Percentiles rank a stretch among this genome's conserved stretches.
phyloP scores from a whole-genome alignment of 2,329 filamentous ascomycete species.

The Stemphylium vesicarium region DNA sequence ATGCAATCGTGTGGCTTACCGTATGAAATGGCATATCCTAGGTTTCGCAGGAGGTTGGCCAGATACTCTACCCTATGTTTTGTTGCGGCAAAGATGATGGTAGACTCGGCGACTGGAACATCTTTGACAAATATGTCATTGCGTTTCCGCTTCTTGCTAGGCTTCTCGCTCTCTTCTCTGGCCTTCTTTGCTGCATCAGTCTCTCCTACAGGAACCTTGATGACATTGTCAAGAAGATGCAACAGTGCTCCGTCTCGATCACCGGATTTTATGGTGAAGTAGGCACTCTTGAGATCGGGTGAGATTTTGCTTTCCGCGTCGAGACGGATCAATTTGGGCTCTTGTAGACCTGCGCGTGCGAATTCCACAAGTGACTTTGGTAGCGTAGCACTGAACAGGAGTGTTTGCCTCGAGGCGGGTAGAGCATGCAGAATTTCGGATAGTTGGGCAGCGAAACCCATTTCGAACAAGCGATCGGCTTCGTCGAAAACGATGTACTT shows the following conservation, averaged over 20 bases:
- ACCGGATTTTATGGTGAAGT: slow-evolving; percentile 88
- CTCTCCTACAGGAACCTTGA: slow-evolving; percentile 80
- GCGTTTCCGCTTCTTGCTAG: slow-evolving; percentile 76
- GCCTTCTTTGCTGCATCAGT: slow-evolving; percentile 59
- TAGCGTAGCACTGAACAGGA: slow-evolving; percentile 93
- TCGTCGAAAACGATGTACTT: slow-evolving; percentile 97
- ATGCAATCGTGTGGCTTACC: slow-evolving; percentile 21
- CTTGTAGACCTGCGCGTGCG: slow-evolving; percentile 88
- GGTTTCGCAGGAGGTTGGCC: slow-evolving; percentile 75
- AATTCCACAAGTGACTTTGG: slow-evolving; percentile 96
- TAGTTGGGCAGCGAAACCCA: slow-evolving; percentile 95
- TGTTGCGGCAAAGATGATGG: slow-evolving; percentile 91
- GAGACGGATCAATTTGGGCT: slow-evolving; percentile 86
- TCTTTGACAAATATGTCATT: slow-evolving; percentile 62
- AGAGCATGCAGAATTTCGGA: slow-evolving; percentile 91
- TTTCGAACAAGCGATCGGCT: slow-evolving; percentile 95
- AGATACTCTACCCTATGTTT: slow-evolving; percentile 98
- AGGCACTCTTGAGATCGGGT: slow-evolving; percentile 91
- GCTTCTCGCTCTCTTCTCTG: slow-evolving; percentile 53
- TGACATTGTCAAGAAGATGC: slow-evolving; percentile 87
- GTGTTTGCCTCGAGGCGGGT: slow-evolving; percentile 82
- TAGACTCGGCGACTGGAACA: slow-evolving; percentile 86
- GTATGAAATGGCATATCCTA: slow-evolving; percentile 89
- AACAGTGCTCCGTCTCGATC: slow-evolving; percentile 94
- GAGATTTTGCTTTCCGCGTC: slow-evolving; percentile 97